Percentiles rank a stretch among this genome's conserved stretches.
Conservation (phyloP, 2,329 filamentous ascomycete species). For the Fusarium newnesense region DNA sequence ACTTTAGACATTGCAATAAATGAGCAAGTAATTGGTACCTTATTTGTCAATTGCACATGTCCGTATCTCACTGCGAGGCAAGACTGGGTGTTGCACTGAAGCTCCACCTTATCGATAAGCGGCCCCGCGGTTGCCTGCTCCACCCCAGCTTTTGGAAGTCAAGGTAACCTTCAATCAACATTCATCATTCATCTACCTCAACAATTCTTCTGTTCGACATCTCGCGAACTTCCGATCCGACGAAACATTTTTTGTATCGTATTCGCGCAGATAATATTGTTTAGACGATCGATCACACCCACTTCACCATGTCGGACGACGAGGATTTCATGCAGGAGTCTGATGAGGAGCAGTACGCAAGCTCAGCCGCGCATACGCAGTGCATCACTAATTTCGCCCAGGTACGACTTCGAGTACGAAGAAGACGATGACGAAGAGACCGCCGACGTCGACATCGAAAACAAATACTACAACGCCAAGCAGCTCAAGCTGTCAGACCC, state of each 20-base stretch:
- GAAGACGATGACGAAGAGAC: constrained; percentile 89
- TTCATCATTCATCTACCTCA: constrained; percentile 23
- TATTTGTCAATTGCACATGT: not conserved
- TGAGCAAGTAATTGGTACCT: not conserved
- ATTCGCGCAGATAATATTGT: not conserved
- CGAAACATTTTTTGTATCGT: not conserved
- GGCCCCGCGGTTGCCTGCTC: constrained; percentile 41
- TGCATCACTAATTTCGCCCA: constrained; percentile 39
- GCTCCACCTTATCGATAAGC: constrained; percentile 39
- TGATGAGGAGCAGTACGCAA: constrained; percentile 56
- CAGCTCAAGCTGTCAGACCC: constrained; percentile 91
- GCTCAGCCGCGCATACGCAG: constrained; percentile 3
- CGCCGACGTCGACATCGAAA: constrained; percentile 94
- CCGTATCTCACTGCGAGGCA: not conserved
- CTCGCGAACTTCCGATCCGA: not conserved
- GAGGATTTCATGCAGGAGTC: constrained; percentile 62
- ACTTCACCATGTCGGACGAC: constrained; percentile 60
- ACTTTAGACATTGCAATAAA: not conserved
- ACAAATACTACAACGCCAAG: constrained; percentile 99
- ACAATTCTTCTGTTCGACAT: not conserved
- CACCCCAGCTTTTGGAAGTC: constrained; percentile 31
- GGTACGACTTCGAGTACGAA: constrained; percentile 98
- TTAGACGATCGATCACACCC: not conserved
- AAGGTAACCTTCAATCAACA: not conserved
- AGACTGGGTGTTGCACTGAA: not conserved